These are phyloP conservation scores for Pachysolen tannophilus DNA, from an alignment of 805 yeast species.

Conservation along the genomic window DNA sequence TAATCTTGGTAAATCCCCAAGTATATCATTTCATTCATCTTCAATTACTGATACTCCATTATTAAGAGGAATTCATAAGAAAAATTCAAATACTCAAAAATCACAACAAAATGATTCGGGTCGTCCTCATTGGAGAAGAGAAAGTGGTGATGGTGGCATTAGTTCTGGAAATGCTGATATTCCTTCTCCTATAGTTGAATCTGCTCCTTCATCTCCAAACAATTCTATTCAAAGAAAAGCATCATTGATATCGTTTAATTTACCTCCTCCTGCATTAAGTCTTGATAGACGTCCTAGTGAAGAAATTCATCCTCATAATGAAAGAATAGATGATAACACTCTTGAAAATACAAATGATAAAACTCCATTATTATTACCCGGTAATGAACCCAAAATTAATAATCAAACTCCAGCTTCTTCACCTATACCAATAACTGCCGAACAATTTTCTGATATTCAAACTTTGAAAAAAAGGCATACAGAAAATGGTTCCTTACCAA, in stretches of 20 bases:
- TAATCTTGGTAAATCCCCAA: no score
- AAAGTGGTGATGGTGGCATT: conserved; percentile 8
- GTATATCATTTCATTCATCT: no score
- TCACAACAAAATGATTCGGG: conserved; percentile 11
- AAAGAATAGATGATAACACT: neutral
- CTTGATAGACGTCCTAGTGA: neutral
- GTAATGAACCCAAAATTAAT: neutral
- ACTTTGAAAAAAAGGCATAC: no score
- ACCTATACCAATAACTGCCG: conserved; percentile 2
- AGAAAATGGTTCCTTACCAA: conserved; percentile 2
- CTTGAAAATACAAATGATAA: conserved; percentile 15
- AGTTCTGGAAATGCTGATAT: conserved; percentile 12
- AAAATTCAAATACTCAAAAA: neutral
- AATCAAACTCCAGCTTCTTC: neutral
- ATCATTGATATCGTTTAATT: conserved; percentile 13
- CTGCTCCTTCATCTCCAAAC: conserved; percentile 1
- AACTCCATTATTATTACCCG: conserved; percentile 20
- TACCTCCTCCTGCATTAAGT: conserved; percentile 20
- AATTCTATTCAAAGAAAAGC: no score
- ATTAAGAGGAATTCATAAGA: conserved; percentile 1
- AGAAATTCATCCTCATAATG: no score
- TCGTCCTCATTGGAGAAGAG: conserved; percentile 14
- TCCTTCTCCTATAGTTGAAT: conserved; percentile 15
- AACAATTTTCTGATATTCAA: no score
- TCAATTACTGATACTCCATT: conserved; percentile 3